Evolutionary conservation across 805 yeast species (phyloP).

Genomic region (Kurtzmaniella fragi): DNA sequence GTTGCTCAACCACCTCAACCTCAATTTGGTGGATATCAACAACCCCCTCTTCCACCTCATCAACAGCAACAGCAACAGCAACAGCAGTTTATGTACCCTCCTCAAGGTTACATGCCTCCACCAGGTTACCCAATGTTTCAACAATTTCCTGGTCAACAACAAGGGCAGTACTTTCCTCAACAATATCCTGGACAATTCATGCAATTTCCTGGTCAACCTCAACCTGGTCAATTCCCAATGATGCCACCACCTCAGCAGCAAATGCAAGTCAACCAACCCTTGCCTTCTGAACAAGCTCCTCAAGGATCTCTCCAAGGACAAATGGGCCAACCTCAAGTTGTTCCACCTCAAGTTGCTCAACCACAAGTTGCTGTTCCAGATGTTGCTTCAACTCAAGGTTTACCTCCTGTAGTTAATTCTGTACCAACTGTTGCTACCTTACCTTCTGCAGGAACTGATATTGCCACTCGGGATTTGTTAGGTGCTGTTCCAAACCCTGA

Average conservation of each 20-base stretch:
- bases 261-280: slow-evolving; percentile 8
- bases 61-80: too few species aligned
- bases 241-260: slow-evolving; percentile 13
- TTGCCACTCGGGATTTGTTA: too few species aligned
- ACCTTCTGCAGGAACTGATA: too few species aligned
- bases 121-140: slow-evolving; percentile 25
- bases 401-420: slow-evolving; percentile 3
- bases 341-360: slow-evolving; percentile 6
- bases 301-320: slow-evolving; percentile 9
- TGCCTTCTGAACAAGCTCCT: slow-evolving; percentile 12
- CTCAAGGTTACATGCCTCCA: slow-evolving; percentile 31
- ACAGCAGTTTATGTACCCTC: slow-evolving; percentile 35
- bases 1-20: slow-evolving; percentile 15
- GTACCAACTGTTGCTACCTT: neutral
- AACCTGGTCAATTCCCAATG: slow-evolving; percentile 10
- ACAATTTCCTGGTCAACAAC: slow-evolving; percentile 13
- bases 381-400: too few species aligned
- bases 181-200: neutral
- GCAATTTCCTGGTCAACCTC: slow-evolving; percentile 11
- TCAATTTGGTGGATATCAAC: slow-evolving; percentile 25
- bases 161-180: neutral
- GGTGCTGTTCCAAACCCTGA: too few species aligned
- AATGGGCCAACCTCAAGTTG: slow-evolving; percentile 7
- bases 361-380: slow-evolving; percentile 7
- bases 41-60: slow-evolving; percentile 18